phyloP scores from a whole-genome alignment of 73 alveolate species.

The Paramecium sexaurelia region DNA sequence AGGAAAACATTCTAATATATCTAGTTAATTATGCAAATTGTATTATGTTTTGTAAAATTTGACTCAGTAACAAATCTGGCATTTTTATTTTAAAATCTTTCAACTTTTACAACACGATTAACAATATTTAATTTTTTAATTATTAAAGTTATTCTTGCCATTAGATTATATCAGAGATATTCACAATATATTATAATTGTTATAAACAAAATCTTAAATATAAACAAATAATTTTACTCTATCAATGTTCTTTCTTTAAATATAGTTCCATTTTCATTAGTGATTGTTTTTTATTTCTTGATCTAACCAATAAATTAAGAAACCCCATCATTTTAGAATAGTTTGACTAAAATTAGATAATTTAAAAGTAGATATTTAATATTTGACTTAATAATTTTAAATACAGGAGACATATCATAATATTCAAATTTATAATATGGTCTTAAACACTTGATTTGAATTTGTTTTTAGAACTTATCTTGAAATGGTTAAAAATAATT shows the following conservation, averaged over 20 bases:
- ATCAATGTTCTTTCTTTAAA: background rate
- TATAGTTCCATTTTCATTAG: background rate
- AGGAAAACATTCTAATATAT: slow-evolving; percentile 22
- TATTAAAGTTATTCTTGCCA: slow-evolving; percentile 5
- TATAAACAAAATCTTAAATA: background rate
- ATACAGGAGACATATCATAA: background rate
- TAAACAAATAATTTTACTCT: background rate
- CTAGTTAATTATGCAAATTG: background rate
- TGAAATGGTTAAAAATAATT: background rate
- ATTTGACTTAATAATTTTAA: background rate
- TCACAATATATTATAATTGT: background rate
- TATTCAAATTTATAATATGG: too few relatives aligned
- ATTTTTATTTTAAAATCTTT: background rate
- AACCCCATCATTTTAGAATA: background rate
- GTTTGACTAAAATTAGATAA: background rate
- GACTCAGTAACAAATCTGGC: background rate
- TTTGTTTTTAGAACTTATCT: background rate
- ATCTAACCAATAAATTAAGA: background rate
- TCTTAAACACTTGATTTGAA: too few relatives aligned
- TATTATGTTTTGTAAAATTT: background rate
- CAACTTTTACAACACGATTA: background rate
- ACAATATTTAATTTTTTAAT: background rate
- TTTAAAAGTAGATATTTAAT: background rate
- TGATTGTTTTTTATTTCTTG: background rate
- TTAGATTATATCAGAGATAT: background rate